Conservation (phyloP, 2,329 filamentous ascomycete genomes). For the Diaporthe nobilis region DNA sequence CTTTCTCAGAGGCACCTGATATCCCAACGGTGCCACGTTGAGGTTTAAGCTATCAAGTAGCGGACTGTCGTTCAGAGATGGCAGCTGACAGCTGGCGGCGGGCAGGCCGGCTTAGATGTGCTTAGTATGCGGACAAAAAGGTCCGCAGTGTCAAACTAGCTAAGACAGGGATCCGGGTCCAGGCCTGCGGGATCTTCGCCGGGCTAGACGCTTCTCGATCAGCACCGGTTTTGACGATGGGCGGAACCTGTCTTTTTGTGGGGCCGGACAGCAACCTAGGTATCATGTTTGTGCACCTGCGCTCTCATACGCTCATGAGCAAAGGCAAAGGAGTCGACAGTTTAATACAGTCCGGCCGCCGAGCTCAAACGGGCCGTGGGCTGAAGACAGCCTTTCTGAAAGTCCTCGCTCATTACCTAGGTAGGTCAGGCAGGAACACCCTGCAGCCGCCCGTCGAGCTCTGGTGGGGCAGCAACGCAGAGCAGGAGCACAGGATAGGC, state of each 20-base stretch:
- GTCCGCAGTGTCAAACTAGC: slow-evolving; percentile 5
- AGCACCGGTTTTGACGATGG: slow-evolving; percentile 28
- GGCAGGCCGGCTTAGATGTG: neutral
- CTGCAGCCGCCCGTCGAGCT: slow-evolving; percentile 17
- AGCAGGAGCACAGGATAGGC: slow-evolving; percentile 7
- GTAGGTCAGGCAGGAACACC: neutral
- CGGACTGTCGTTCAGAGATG: neutral
- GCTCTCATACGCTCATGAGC: slow-evolving; percentile 1
- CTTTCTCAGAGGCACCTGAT: neutral
- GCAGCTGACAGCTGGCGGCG: slow-evolving; percentile 17
- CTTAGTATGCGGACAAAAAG: neutral
- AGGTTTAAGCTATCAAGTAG: too few relatives aligned
- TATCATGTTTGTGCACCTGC: slow-evolving; percentile 8
- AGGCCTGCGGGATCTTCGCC: slow-evolving; percentile 28
- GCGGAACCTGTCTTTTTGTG: slow-evolving; percentile 32
- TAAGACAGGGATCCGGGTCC: slow-evolving; percentile 22
- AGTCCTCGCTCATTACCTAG: neutral
- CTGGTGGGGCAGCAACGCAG: slow-evolving; percentile 2
- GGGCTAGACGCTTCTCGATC: slow-evolving; percentile 28
- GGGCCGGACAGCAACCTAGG: slow-evolving; percentile 10
- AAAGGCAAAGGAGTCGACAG: neutral
- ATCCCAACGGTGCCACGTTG: neutral
- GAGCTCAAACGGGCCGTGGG: neutral
- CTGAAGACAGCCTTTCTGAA: neutral
- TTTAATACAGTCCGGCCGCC: neutral